phyloP scores from a whole-genome alignment of 2,329 filamentous ascomycete genomes.

The Nannizzia gypsea region DNA sequence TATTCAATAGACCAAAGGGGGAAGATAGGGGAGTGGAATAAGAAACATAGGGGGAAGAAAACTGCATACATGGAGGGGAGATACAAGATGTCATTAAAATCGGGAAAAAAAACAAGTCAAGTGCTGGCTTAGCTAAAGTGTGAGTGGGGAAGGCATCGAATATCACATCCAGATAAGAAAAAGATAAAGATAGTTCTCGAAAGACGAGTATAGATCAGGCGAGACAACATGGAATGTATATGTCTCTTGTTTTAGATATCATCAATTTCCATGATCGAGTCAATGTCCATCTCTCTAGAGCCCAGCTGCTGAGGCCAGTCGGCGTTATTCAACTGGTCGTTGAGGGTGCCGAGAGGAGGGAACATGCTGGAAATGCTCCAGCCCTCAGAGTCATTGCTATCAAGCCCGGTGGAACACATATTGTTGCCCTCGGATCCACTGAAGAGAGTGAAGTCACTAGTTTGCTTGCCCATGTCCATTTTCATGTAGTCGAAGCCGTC shows the following conservation, averaged over 20 bases:
- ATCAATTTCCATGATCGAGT: constrained; percentile 1
- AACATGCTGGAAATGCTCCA: constrained; percentile 1
- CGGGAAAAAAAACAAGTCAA: background rate
- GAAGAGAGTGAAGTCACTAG: constrained; percentile 20
- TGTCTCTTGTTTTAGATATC: background rate
- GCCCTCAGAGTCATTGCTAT: background rate
- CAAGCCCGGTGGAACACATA: background rate
- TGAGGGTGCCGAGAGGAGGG: background rate
- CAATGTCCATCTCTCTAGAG: background rate
- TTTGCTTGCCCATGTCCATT: constrained; percentile 12
- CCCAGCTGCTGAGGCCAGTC: background rate
- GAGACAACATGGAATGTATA: background rate
- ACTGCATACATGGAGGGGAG: background rate
- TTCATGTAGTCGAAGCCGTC: constrained; percentile 14
- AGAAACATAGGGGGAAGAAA: background rate
- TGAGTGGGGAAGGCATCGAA: constrained; percentile 3
- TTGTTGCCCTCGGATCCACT: background rate
- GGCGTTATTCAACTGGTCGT: background rate
- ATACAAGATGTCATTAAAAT: background rate
- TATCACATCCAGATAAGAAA: background rate
- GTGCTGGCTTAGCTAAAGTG: background rate
- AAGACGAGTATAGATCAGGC: background rate
- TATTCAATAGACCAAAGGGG: background rate
- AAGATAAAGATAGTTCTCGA: background rate
- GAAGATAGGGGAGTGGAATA: background rate